Conservation (phyloP, 2,329 filamentous ascomycete genomes). For the Paecilomyces dactylethromorphus region DNA sequence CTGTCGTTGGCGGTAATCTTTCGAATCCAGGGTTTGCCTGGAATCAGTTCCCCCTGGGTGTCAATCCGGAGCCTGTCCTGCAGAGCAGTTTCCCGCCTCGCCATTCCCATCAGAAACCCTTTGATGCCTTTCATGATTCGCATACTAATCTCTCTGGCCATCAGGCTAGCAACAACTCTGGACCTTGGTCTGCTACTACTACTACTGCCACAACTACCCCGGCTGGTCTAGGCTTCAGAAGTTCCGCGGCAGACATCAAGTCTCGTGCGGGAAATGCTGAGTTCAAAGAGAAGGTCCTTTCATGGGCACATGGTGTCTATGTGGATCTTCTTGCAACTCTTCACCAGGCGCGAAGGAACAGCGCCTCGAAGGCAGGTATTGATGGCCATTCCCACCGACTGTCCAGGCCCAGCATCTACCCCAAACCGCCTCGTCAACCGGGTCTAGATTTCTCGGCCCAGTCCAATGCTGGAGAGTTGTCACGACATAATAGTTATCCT, state of each 20-base stretch:
- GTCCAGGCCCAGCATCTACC: slow-evolving; percentile 53
- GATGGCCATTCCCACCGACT: slow-evolving; percentile 38
- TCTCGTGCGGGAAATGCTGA: slow-evolving; percentile 33
- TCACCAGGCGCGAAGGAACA: slow-evolving; percentile 46
- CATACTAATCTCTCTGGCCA: slow-evolving; percentile 16
- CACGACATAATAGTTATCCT: slow-evolving; percentile 29
- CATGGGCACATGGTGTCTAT: slow-evolving; percentile 67
- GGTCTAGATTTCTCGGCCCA: slow-evolving; percentile 42
- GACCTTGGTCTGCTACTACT: not conserved
- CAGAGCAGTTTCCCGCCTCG: slow-evolving; percentile 32
- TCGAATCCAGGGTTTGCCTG: slow-evolving; percentile 23
- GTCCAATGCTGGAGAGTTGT: slow-evolving; percentile 15
- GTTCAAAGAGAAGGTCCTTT: slow-evolving; percentile 63
- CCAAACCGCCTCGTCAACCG: slow-evolving; percentile 54
- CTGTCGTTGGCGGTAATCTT: slow-evolving; percentile 18
- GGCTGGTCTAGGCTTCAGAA: slow-evolving; percentile 18
- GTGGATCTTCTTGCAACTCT: slow-evolving; percentile 62
- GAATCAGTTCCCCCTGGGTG: slow-evolving; percentile 21
- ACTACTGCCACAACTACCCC: not conserved
- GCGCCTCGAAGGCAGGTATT: slow-evolving; percentile 40
- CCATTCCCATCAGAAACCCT: slow-evolving; percentile 26
- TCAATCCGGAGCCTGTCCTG: slow-evolving; percentile 21
- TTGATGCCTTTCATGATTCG: slow-evolving; percentile 20
- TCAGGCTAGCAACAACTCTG: slow-evolving; percentile 13
- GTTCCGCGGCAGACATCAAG: slow-evolving; percentile 15